These are phyloP conservation scores for Lentithecium fluviatile DNA, from an alignment of 495 filamentous ascomycete genomes.

Conservation along the genomic window DNA sequence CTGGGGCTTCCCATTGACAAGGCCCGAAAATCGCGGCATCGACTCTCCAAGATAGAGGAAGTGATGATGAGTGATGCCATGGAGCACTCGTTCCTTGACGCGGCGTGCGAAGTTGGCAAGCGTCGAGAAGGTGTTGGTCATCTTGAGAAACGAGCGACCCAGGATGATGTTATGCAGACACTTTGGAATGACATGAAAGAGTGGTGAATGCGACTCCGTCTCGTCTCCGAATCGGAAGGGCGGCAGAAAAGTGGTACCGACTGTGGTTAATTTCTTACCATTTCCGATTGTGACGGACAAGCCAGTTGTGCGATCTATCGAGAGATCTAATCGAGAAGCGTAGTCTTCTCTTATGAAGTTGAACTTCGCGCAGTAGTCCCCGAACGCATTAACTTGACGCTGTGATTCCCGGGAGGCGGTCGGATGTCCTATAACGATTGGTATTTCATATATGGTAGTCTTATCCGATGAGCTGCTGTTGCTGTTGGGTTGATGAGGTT, in stretches of 20 bases:
- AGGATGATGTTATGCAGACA: background rate
- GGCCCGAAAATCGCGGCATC: background rate
- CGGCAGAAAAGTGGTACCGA: background rate
- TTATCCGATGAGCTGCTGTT: no score
- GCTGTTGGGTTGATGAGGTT: no score
- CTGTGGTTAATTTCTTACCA: background rate
- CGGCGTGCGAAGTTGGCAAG: background rate
- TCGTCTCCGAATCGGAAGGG: background rate
- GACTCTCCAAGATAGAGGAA: background rate
- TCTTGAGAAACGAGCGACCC: background rate
- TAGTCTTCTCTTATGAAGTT: background rate
- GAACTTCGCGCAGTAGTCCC: background rate
- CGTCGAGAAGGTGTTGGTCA: background rate
- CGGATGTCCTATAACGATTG: background rate
- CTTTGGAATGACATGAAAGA: background rate
- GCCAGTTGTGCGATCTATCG: background rate
- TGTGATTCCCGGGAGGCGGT: background rate
- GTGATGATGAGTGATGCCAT: background rate
- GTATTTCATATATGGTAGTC: no score
- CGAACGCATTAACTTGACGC: background rate
- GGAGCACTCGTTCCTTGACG: background rate
- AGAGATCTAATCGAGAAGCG: background rate
- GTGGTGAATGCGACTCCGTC: background rate
- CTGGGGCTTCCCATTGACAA: background rate
- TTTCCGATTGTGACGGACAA: background rate